Evolutionary conservation across 768 basidiomycete species (phyloP), one percentile per base, ranked within the genome.

Genomic region (Tulasnella sp.): DNA sequence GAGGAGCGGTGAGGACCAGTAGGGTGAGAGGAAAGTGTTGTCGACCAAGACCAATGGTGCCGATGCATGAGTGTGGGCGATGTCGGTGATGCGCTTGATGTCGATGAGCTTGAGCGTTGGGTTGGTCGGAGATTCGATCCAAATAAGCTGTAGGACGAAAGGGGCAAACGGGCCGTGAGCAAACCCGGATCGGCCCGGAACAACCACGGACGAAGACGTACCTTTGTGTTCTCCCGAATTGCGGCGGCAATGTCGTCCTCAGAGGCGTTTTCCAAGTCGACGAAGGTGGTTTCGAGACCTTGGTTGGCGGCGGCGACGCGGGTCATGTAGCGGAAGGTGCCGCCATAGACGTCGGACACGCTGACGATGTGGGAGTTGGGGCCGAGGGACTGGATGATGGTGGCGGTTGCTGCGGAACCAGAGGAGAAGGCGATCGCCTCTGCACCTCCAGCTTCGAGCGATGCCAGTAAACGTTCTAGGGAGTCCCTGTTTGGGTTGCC

Each of bases 111-210:
- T 92, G 14, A 99, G 91, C 1, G 95, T 95, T 0, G 97, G 97
- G 87, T 98, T 99, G 3, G 97, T 99, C 0, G 96, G 97, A 0
- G 94, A 89, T 86, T 99, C 97, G 82, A 98, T 91, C 96, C 96
- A 98, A 79, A 99, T 90, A 14, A 98, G 88, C 95, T 97, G 81
- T 9, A 54, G 22, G 54, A 54, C 54, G 24, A 54, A 54, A 54
- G n/a, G n/a, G 24, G 28, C 31, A 31, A n/a, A 14, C 37, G 64
- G 34, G 64, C 28, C 42, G 74, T 20, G 31, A 75, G 16, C 40
- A 20, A 34, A 28, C 7, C 34, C 74, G 16, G 16, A 28, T 37
- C 64, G 64, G 34, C 28, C 28, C 64, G 64, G 64, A 0, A 37
- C 5, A 69, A 69, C 64, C 31, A 18, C 64, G 64, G 40, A 46